Evolutionary conservation across 2,329 filamentous ascomycete genomes (phyloP), one percentile per base, ranked within the genome.

Genomic region (Alternaria gansuensis): DNA sequence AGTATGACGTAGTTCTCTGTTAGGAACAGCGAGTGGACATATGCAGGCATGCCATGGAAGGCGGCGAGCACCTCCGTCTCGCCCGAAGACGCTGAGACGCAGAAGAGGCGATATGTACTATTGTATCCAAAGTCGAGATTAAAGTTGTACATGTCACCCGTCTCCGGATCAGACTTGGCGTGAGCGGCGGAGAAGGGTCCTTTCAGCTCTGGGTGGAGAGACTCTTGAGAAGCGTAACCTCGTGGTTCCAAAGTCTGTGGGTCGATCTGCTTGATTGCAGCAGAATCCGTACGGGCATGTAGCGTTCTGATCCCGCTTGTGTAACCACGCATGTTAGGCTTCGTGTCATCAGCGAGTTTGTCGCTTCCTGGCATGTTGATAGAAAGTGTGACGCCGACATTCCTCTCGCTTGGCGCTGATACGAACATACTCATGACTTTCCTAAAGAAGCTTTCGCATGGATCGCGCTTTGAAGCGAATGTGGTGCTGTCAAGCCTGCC

Each of bases 21-120:
- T 26, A 96, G 77, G 68, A 92, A 92, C 67, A 94, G 84, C 8
- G 91, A 94, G 78, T 96, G 92, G n/a, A 96, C 86, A 68, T 95
- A 96, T 0, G 90, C 88, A 0, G 89, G 79, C 2, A 77, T 75
- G 3, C 79, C 81, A 0, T 78, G 75, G 59, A 95, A 85, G 0
- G 84, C 88, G 3, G 91, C 91, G 0, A 96, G 82, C 17, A 95
- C 88, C 0, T 87, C 84, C 0, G 90, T 91, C 54, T 86, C 79
- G 0, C 88, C 90, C 0, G 86, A 89, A 0, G 82, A 73, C 0
- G 87, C 84, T 17, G 84, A 88, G 2, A 87, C 84, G 1, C 83
- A 79, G 75, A 93, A 95, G 14, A 95, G 71, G 14, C 89, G 87
- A 71, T 94, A 95, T 0, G 82, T 86, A 0, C 85, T 75, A 0